Conservation (phyloP, 352 stramenopile species). For the Phytophthora foliorum region DNA sequence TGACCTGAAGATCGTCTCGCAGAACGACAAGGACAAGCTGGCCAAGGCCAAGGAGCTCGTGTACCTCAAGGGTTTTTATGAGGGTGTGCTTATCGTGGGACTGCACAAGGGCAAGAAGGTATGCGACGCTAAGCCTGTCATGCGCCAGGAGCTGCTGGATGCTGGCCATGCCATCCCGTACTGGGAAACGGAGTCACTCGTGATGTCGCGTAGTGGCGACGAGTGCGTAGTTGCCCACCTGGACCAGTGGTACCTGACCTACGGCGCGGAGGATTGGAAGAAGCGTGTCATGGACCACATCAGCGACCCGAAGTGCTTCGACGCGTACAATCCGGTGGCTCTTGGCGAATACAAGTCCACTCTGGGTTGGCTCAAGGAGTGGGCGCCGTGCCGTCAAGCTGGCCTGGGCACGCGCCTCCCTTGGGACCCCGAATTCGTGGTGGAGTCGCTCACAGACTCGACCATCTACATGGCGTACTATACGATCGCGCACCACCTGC, state of each 20-base stretch:
- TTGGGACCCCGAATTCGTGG: slow-evolving; percentile 99
- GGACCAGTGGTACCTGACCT: slow-evolving; percentile 99
- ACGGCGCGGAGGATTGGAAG: slow-evolving; percentile 99
- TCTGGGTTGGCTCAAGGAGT: slow-evolving; percentile 99
- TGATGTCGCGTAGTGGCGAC: slow-evolving; percentile 98
- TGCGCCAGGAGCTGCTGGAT: slow-evolving; percentile 97
- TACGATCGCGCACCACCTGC: slow-evolving; percentile 98
- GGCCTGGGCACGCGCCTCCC: slow-evolving; percentile 97
- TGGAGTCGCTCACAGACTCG: slow-evolving; percentile 99
- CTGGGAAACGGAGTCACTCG: slow-evolving; percentile 98
- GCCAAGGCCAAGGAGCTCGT: slow-evolving; percentile 98
- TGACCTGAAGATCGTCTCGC: slow-evolving; percentile 98
- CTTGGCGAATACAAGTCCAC: slow-evolving; percentile 97
- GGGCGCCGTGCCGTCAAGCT: slow-evolving; percentile 98
- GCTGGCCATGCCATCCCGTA: slow-evolving; percentile 96
- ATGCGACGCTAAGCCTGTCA: slow-evolving; percentile 97
- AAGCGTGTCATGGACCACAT: slow-evolving; percentile 96
- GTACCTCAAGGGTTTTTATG: slow-evolving; percentile 99
- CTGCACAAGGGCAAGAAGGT: slow-evolving; percentile 97
- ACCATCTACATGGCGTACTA: slow-evolving; percentile 99
- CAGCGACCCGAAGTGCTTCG: slow-evolving; percentile 92
- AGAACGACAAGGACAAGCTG: slow-evolving; percentile 99
- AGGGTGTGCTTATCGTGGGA: slow-evolving; percentile 98
- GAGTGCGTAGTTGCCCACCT: slow-evolving; percentile 99
- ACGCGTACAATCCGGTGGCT: slow-evolving; percentile 94